These are phyloP conservation scores for Drechmeria coniospora DNA, from an alignment of 2,329 filamentous ascomycete genomes.

Conservation along the genomic window DNA sequence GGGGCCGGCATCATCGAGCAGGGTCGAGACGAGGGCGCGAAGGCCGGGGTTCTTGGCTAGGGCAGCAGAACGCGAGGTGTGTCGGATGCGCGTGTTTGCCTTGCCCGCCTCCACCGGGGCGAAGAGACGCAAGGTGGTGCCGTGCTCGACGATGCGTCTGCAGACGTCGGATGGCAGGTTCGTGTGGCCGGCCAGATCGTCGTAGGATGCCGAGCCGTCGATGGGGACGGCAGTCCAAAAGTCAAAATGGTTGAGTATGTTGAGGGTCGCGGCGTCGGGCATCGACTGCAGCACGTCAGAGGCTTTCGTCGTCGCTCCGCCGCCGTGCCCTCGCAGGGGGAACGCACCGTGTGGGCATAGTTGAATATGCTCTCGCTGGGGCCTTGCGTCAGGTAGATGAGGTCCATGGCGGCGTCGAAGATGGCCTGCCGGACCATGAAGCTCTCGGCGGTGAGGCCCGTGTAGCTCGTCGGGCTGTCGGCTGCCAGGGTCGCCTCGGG, in stretches of 20 bases:
- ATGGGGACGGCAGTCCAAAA: constrained; percentile 36
- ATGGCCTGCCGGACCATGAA: constrained; percentile 28
- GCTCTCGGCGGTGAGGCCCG: constrained; percentile 23
- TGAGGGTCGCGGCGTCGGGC: constrained; percentile 27
- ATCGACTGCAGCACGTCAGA: no score
- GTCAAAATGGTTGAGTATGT: constrained; percentile 34
- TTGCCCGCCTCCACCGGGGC: constrained; percentile 9
- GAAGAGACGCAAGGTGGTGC: constrained; percentile 22
- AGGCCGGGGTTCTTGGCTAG: constrained; percentile 17
- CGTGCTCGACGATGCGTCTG: constrained; percentile 22
- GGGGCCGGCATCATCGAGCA: constrained; percentile 21
- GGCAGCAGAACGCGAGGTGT: constrained; percentile 23
- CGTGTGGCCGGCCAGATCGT: constrained; percentile 21
- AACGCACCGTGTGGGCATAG: constrained; percentile 22
- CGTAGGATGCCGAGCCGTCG: constrained; percentile 26
- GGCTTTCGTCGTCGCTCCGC: no score
- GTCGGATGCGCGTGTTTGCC: constrained; percentile 12
- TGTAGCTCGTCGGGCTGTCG: constrained; percentile 26
- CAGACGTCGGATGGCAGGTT: constrained; percentile 23
- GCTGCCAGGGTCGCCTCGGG: constrained; percentile 24
- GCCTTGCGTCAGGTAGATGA: constrained; percentile 29
- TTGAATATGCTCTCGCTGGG: constrained; percentile 35
- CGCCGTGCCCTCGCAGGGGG: no score
- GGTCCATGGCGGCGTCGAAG: constrained; percentile 27
- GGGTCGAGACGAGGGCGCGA: constrained; percentile 19